These are phyloP conservation scores for Plasmodium knowlesi DNA, from an alignment of 169 alveolate species.

Conservation along the genomic window DNA sequence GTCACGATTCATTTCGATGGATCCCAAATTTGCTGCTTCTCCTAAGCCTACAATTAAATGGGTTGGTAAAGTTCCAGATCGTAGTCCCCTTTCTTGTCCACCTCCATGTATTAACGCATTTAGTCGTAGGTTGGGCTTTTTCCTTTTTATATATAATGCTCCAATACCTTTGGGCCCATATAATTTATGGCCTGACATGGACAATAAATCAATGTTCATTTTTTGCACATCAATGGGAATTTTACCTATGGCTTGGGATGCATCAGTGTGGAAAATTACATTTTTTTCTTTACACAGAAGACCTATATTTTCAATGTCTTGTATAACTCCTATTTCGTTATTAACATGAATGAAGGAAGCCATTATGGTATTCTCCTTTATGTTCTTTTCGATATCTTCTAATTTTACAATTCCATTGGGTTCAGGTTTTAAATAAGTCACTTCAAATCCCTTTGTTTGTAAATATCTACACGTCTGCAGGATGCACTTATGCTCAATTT, in stretches of 20 bases:
- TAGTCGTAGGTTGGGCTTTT: constrained; percentile 95
- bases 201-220: constrained; percentile 92
- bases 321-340: constrained; percentile 98
- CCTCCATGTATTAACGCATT: constrained; percentile 98
- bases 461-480: constrained; percentile 92
- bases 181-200: constrained; percentile 97
- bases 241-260: constrained; percentile 95
- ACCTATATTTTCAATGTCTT: constrained; percentile 95
- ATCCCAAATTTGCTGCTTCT: constrained; percentile 94
- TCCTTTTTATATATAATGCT: constrained; percentile 95
- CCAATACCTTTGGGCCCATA: constrained; percentile 99
- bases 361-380: constrained; percentile 94
- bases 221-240: constrained; percentile 94
- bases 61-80: constrained; percentile 96
- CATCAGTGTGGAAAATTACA: constrained; percentile 96
- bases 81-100: constrained; percentile 98
- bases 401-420: constrained; percentile 91
- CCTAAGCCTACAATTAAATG: constrained; percentile 97
- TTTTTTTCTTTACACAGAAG: constrained; percentile 92
- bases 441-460: constrained; percentile 93
- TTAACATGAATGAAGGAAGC: constrained; percentile 95
- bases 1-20: constrained; percentile 95
- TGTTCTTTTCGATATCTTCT: constrained; percentile 90
- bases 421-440: constrained; percentile 95
- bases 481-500: constrained; percentile 98